Conservation (phyloP, 352 stramenopile species). For the Phytophthora multivora region DNA sequence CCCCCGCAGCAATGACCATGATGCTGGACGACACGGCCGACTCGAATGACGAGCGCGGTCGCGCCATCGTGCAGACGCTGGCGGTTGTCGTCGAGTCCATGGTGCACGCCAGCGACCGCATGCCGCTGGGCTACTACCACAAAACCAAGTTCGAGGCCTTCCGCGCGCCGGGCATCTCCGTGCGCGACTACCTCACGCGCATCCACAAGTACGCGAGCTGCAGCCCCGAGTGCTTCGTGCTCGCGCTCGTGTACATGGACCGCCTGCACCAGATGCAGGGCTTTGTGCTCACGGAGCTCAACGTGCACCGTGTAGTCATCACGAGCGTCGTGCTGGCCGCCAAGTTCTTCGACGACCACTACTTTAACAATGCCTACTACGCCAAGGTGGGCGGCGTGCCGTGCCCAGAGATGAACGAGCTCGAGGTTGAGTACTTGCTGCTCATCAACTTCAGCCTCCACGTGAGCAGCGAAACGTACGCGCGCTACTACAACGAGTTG, state of each 20-base stretch:
- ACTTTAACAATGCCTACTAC: constrained; percentile 99
- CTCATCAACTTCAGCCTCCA: constrained; percentile 98
- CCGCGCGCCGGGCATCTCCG: constrained; percentile 78
- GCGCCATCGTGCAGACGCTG: constrained; percentile 81
- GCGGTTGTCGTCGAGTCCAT: constrained; percentile 81
- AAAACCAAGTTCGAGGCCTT: constrained; percentile 89
- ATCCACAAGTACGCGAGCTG: constrained; percentile 99
- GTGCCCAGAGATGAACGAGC: constrained; percentile 96
- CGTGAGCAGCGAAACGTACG: constrained; percentile 91
- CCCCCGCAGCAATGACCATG: constrained; percentile 22
- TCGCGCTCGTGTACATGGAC: constrained; percentile 99
- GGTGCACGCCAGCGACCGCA: constrained; percentile 66
- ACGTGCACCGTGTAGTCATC: constrained; percentile 98
- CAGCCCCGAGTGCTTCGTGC: constrained; percentile 98
- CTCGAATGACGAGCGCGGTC: constrained; percentile 74
- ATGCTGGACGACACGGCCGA: constrained; percentile 51
- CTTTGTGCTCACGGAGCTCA: constrained; percentile 96
- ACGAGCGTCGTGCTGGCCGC: constrained; percentile 97
- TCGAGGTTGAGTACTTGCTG: constrained; percentile 98
- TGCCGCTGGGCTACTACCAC: constrained; percentile 57
- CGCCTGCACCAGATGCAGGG: constrained; percentile 96
- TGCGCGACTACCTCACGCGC: constrained; percentile 82
- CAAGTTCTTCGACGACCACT: constrained; percentile 99
- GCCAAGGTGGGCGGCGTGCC: constrained; percentile 95
- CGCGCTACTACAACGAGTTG: constrained; percentile 92